A percentile compares a stretch with the other conserved stretches of the same genome.
Evolutionary conservation across 2,329 filamentous ascomycete genomes (phyloP).

Genomic region (Dactylellina sp.): DNA sequence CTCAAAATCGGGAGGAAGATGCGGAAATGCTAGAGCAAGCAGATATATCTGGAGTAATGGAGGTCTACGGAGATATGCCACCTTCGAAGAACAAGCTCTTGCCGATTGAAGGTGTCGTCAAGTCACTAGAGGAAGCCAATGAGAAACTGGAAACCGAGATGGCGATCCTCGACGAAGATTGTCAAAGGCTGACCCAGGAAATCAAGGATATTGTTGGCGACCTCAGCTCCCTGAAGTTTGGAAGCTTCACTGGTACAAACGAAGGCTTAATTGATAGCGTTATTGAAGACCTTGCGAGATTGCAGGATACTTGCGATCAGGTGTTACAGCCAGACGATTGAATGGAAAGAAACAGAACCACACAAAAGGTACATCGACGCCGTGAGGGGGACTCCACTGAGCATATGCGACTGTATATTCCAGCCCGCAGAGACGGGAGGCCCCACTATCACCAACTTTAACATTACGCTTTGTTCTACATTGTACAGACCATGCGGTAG

Average conservation of each 20-base stretch:
- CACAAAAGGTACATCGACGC: too few species aligned
- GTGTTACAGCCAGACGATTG: slow-evolving; percentile 52
- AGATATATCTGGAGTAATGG: slow-evolving; percentile 72
- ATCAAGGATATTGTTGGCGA: slow-evolving; percentile 76
- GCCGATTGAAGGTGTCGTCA: slow-evolving; percentile 46
- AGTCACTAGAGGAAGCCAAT: slow-evolving; percentile 74
- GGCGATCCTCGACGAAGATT: slow-evolving; percentile 73
- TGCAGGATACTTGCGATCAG: slow-evolving; percentile 73
- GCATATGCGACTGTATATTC: not conserved
- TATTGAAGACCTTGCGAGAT: slow-evolving; percentile 73
- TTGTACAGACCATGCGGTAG: too few species aligned
- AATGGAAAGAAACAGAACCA: not conserved
- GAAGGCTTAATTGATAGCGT: slow-evolving; percentile 70
- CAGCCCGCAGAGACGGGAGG: not conserved
- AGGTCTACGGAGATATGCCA: slow-evolving; percentile 58
- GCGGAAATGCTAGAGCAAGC: slow-evolving; percentile 73
- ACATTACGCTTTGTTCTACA: not conserved
- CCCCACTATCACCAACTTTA: not conserved
- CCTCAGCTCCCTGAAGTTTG: slow-evolving; percentile 85
- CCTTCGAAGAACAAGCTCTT: slow-evolving; percentile 33
- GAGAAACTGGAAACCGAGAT: slow-evolving; percentile 77
- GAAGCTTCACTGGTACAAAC: slow-evolving; percentile 76
- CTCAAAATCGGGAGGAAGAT: slow-evolving; percentile 68
- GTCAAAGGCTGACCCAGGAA: slow-evolving; percentile 70
- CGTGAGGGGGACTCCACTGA: not conserved